Evolutionary conservation across 1,139 yeast genomes (phyloP), one percentile per base, ranked within the genome.

Genomic region (Nematodospora anomalae): DNA sequence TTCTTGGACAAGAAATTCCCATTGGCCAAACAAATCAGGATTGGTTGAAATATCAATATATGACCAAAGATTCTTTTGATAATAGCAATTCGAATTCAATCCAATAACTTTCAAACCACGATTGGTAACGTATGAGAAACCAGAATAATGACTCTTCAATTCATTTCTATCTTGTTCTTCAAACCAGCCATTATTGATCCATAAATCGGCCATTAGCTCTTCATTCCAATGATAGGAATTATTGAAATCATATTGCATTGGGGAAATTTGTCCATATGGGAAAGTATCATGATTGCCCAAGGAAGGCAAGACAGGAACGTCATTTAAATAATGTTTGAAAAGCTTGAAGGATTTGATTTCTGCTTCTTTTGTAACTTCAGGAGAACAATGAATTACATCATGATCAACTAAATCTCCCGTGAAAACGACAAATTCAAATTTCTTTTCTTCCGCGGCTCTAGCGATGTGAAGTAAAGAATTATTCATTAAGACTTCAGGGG

Each of bases 381-480:
- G 68, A 26, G 67, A 69, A 49, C 70, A 70, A 41, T 64, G 66
- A 33, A 57, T 47, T 32, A 65, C 74, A 46, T 75, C 80, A 48
- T 80, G 86, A 51, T 79, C 85, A 26, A 80, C 81, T 53, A 80
- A 62, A 50, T 81, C 89, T 36, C 88, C 89, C 2, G 88, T 82
- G 63, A 81, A 82, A 18, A 82, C 54, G 3, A 81, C 71, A 52
- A 82, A 81, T 36, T 78, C 81, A 47, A 74, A 80, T 7, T 65
- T 53, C 13, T 64, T 49, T 13, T 58, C 50, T 27, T 57, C 38
- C 44, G 64, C 59, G 32, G 60, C 57, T 21, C 65, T 50, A 10
- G 64, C 61, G 39, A 78, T 66, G 16, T 75, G 62, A 31, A 64
- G 63, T 55, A 81, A 61, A 16, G 83, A 71, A 43, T 73, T 75